Conservation (phyloP, 2,329 filamentous ascomycete species). For the Penicillium sp. region DNA sequence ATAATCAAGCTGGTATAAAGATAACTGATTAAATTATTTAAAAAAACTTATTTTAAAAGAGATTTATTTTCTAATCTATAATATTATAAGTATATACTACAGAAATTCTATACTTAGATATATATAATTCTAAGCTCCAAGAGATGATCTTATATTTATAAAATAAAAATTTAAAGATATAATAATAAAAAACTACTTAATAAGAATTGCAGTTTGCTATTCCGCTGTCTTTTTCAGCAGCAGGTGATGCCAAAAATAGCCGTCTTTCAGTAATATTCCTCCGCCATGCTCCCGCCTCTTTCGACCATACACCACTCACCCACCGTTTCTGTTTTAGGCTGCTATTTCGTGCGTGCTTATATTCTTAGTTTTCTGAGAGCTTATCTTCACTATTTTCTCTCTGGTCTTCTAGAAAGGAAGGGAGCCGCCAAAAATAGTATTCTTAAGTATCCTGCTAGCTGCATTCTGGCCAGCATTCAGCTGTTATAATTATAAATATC, state of each 20-base stretch:
- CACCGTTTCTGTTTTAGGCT: slow-evolving; percentile 1
- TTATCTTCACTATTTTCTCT: background rate
- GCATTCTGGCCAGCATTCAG: background rate
- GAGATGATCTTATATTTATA: too few relatives aligned
- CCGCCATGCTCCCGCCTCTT: slow-evolving; percentile 11
- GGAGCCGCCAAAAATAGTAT: too few relatives aligned
- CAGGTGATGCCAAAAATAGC: slow-evolving; percentile 11
- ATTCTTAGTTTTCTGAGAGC: background rate
- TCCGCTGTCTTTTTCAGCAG: slow-evolving; percentile 9
- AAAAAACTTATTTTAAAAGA: too few relatives aligned
- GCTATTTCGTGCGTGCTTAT: background rate
- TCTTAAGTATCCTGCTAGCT: background rate
- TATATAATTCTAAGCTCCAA: too few relatives aligned
- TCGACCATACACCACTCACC: slow-evolving; percentile 6
- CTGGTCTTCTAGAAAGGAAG: too few relatives aligned
- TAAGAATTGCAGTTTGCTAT: slow-evolving; percentile 11
- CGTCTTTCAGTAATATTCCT: slow-evolving; percentile 11
- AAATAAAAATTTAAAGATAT: too few relatives aligned
- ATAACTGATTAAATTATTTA: too few relatives aligned
- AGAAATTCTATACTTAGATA: too few relatives aligned
- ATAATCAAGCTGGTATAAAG: too few relatives aligned
- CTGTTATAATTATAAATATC: background rate
- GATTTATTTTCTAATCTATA: too few relatives aligned
- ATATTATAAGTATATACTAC: too few relatives aligned
- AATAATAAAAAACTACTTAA: too few relatives aligned